Base-by-base conservation (phyloP, 805 yeast genomes). In the Wickerhamomyces chambardii region DNA sequence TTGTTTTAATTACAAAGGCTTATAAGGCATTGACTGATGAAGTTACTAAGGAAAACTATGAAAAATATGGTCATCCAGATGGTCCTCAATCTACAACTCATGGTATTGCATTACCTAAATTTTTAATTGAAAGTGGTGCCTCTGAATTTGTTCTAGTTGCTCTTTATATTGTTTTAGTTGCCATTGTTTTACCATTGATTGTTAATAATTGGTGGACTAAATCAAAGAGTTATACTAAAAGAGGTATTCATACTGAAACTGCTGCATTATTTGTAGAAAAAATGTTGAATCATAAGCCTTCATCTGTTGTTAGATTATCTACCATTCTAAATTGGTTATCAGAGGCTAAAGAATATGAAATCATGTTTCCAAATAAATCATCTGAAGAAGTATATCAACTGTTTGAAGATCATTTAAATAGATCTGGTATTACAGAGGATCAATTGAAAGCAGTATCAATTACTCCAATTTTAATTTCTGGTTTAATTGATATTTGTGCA, bases 11-110 rank as follows among this genome's bases (percentile, higher is more conserved):
- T 48, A 80, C 84, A 39, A 84, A 84, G 59, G 99, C 99, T 18
- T 87, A 94, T 62, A 84, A 87, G 59, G 85, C 98, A 0, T 71
- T 92, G 44, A 94, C 98, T 12, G 97, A 92, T 59, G 96, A 85
- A 46, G 70, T 67, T 10, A 77, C 84, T 4, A 82, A 76, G 48
- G 84, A 84, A 47, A 92, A 92, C 55, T 87, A 73, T 56, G 64
- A 80, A 48, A 78, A 75, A 47, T 92, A 81, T 51, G 99, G 99
- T 33, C 95, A 94, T 55, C 99, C 99, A 5, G 99, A 92, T 63
- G 98, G 98, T 30, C 95, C 95, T 29, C 95, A 85, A 58, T 84
- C 84, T 19, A 70, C 81, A 15, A 64, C 81, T 16, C 96, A 86
- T 55, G 98, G 98, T 42, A 87, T 92, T 57, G 99, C 97, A 0